Evolutionary conservation across 768 basidiomycete species (phyloP).

Genomic region (Amanita muscaria): DNA sequence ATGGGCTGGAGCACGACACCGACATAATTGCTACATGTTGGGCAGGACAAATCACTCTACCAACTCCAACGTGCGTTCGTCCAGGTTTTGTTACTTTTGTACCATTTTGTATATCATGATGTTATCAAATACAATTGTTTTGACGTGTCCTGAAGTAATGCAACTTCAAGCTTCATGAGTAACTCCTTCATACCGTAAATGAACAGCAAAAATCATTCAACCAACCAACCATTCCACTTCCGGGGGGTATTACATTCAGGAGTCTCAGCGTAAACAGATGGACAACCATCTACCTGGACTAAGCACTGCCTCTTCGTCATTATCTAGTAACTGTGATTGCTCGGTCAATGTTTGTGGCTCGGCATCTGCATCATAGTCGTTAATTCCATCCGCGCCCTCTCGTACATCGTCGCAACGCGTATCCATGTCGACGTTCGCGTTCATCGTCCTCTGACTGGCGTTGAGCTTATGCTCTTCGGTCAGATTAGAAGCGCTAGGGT

Average conservation of each 20-base stretch:
- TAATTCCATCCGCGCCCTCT: conserved; percentile 10
- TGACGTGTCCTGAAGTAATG: too few species aligned
- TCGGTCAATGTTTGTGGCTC: conserved; percentile 38
- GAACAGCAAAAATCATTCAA: not conserved
- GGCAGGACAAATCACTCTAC: too few species aligned
- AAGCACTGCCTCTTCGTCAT: conserved; percentile 60
- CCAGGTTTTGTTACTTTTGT: too few species aligned
- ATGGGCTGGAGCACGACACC: not conserved
- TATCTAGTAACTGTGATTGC: conserved; percentile 39
- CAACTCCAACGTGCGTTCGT: too few species aligned
- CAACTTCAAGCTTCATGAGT: too few species aligned
- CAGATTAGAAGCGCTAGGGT: not conserved
- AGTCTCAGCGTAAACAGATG: not conserved
- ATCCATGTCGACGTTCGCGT: conserved; percentile 2
- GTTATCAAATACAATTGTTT: too few species aligned
- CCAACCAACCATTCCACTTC: conserved; percentile 6
- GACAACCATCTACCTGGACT: conserved; percentile 47
- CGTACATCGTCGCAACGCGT: conserved; percentile 5
- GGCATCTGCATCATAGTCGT: conserved; percentile 24
- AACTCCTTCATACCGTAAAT: not conserved
- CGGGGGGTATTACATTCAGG: not conserved
- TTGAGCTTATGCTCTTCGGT: not conserved
- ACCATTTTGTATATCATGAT: not conserved
- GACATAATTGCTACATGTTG: too few species aligned
- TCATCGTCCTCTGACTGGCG: not conserved